Evolutionary conservation across 73 alveolate species (phyloP).

Genomic region (Paramecium caudatum): DNA sequence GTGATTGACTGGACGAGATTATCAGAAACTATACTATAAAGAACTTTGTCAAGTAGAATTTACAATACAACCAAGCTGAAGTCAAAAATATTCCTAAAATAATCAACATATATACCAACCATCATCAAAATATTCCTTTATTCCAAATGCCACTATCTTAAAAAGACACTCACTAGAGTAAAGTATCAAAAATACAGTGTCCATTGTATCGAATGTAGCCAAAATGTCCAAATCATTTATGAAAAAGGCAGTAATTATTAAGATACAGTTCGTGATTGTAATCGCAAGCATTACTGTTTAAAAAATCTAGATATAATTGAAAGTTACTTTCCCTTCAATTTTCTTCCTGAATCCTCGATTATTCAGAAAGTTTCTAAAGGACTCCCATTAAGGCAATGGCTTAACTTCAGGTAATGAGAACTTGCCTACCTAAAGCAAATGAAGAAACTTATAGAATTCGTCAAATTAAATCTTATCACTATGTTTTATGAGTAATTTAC

Average conservation of each 20-base stretch:
- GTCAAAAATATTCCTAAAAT: slow-evolving; percentile 66
- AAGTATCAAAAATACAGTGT: neutral
- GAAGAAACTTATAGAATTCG: slow-evolving; percentile 32
- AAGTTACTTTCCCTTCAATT: slow-evolving; percentile 5
- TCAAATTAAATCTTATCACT: slow-evolving; percentile 67
- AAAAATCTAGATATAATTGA: neutral
- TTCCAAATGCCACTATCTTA: slow-evolving; percentile 31
- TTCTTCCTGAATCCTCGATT: neutral
- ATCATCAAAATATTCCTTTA: slow-evolving; percentile 20
- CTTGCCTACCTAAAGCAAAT: neutral
- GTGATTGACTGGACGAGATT: slow-evolving; percentile 25
- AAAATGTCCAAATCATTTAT: slow-evolving; percentile 10
- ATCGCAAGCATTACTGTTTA: neutral
- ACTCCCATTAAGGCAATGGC: slow-evolving; percentile 27
- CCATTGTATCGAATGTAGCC: neutral
- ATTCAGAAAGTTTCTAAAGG: neutral
- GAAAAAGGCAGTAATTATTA: slow-evolving; percentile 6
- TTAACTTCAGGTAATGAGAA: neutral
- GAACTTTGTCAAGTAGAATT: slow-evolving; percentile 57
- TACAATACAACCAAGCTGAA: slow-evolving; percentile 18
- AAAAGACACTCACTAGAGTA: neutral
- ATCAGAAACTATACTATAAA: slow-evolving; percentile 7
- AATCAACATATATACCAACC: slow-evolving; percentile 45
- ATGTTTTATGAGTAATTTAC: neutral
- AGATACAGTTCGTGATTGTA: neutral